These are phyloP conservation scores for Candida germanica DNA, from an alignment of 805 yeast genomes.

Conservation along the genomic window DNA sequence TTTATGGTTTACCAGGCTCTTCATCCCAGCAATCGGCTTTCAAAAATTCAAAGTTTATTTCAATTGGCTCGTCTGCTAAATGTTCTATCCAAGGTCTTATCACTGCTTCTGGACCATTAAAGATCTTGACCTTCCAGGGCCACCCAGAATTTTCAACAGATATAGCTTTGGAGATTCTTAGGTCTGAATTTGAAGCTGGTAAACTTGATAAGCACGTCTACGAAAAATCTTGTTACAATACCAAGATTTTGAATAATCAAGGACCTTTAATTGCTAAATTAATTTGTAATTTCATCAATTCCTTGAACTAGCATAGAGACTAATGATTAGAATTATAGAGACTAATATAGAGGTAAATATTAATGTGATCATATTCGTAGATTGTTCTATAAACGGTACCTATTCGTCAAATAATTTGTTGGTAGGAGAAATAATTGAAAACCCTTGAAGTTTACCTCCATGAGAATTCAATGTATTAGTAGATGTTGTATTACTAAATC, in stretches of 20 bases:
- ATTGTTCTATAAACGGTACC: no score
- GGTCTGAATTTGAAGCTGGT: slow-evolving; percentile 15
- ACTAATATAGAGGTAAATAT: no score
- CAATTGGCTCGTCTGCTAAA: slow-evolving; percentile 51
- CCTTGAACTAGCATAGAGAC: not conserved
- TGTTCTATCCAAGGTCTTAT: slow-evolving; percentile 69
- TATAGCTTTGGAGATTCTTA: slow-evolving; percentile 23
- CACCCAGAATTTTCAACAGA: slow-evolving; percentile 75
- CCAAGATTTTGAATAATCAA: slow-evolving; percentile 35
- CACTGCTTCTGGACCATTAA: slow-evolving; percentile 39
- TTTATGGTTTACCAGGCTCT: slow-evolving; percentile 37
- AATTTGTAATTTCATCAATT: slow-evolving; percentile 30
- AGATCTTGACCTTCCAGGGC: slow-evolving; percentile 74
- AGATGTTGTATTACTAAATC: slow-evolving; percentile 11
- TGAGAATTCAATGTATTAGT: slow-evolving; percentile 7
- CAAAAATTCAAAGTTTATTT: slow-evolving; percentile 24
- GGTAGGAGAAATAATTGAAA: slow-evolving; percentile 34
- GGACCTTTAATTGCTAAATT: slow-evolving; percentile 37
- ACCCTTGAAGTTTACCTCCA: slow-evolving; percentile 37
- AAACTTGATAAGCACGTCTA: slow-evolving; percentile 22
- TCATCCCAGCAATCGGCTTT: slow-evolving; percentile 8
- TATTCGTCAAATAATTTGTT: slow-evolving; percentile 21
- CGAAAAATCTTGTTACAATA: slow-evolving; percentile 26
- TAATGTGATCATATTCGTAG: no score
- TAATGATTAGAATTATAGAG: no score